Conservation (phyloP, 2,329 filamentous ascomycete genomes). For the Fusarium chuoi region DNA sequence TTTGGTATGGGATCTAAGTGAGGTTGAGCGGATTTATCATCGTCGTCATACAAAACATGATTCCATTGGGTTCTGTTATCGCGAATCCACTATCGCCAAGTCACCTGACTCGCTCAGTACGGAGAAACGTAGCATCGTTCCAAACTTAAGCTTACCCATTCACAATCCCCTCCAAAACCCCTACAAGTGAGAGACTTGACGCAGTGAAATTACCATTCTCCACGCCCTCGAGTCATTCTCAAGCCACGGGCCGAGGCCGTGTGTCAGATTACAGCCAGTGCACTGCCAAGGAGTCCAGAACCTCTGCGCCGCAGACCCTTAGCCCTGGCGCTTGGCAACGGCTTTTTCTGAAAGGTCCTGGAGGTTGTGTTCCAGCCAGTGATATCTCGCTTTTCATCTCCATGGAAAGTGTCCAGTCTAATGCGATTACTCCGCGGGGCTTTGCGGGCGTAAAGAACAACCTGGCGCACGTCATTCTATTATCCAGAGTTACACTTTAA, state of each 20-base stretch:
- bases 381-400: not conserved
- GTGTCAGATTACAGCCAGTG: not conserved
- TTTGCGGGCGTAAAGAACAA: not conserved
- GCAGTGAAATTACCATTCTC: not conserved
- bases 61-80: not conserved
- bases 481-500: not conserved
- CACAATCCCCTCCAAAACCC: not conserved
- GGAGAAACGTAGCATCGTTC: not conserved
- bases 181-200: not conserved
- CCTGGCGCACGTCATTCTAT: conserved; percentile 1
- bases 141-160: not conserved
- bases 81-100: not conserved
- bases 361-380: conserved; percentile 4
- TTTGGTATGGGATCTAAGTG: no score
- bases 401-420: not conserved
- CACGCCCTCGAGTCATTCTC: not conserved
- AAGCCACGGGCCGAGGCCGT: not conserved
- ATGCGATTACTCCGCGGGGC: not conserved
- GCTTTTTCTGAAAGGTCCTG: not conserved
- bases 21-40: not conserved
- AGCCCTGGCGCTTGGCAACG: conserved; percentile 18
- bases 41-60: not conserved
- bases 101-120: not conserved
- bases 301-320: not conserved
- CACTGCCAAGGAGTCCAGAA: conserved; percentile 23